Percentiles rank a stretch among this genome's conserved stretches.
phyloP scores from a whole-genome alignment of 495 filamentous ascomycete species.

The Aspergillus bridgeri region DNA sequence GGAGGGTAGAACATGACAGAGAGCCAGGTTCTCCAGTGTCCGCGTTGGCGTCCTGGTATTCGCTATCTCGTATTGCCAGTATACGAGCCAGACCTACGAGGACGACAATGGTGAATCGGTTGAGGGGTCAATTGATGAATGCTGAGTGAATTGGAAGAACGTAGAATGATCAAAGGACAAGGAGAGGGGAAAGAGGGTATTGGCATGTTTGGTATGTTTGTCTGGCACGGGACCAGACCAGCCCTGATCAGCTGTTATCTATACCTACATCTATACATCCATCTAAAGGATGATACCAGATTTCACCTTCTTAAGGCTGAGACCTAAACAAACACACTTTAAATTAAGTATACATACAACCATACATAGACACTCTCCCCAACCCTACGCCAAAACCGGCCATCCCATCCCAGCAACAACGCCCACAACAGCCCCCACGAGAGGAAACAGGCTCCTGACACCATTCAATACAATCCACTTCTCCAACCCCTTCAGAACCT shows the following conservation, averaged over 20 bases:
- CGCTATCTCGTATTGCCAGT: not conserved
- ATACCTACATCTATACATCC: no score
- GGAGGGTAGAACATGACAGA: not conserved
- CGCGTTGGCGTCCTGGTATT: not conserved
- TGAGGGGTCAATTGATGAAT: not conserved
- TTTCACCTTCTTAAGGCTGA: no score
- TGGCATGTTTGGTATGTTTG: not conserved
- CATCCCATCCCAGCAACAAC: slow-evolving; percentile 6
- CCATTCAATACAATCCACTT: slow-evolving; percentile 38
- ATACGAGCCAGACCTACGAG: not conserved
- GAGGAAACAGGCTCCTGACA: slow-evolving; percentile 32
- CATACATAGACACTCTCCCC: not conserved
- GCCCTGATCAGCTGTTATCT: no score
- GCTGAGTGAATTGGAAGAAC: no score
- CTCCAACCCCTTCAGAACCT: slow-evolving; percentile 25
- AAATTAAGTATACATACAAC: not conserved
- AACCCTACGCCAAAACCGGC: not conserved
- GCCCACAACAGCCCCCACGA: slow-evolving; percentile 31
- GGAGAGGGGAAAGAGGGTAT: no score
- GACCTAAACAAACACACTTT: no score
- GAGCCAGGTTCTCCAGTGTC: not conserved
- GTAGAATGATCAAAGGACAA: no score
- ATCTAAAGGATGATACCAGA: no score
- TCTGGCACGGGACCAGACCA: no score
- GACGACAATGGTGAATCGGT: no score